Base-by-base conservation (phyloP, 345 rosid species). In the Psidium guajava region DNA sequence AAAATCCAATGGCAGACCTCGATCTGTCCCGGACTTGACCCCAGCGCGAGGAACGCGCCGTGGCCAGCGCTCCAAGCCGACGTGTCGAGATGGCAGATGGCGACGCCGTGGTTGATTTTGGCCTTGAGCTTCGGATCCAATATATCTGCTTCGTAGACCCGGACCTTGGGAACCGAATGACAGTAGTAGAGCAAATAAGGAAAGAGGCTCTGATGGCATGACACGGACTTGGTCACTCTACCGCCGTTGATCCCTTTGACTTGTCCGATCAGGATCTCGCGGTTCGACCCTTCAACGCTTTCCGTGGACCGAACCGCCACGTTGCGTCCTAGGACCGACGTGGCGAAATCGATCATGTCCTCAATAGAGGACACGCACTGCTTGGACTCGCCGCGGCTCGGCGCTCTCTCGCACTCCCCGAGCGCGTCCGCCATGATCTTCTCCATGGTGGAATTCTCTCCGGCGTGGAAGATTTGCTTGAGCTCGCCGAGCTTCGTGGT, bases 1-100 rank as follows among this genome's bases (percentile, higher is more conserved):
- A n/a, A n/a, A n/a, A n/a, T n/a, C n/a, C n/a, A n/a, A n/a, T n/a
- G 98, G 44, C 98, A 95, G 2, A 94, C 95, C 86, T 95, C 98
- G 32, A 93, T 93, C 85, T 75, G 89, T 82, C 98, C 99, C 4
- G 99, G 99, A 61, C 93, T 89, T 59, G 93, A 91, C 21, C 98
- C 96, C 44, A 96, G 80, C 9, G 97, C 93, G 81, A 89, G 9
- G 87, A 96, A 96, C 1, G 99, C 98, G 21, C 95, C 95, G 83
- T 96, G 98, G 83, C 86, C 91, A 16, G 94, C 85, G 87, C 98
- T 96, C 99, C 98, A 95, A 0, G 91, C 86, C 0, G 98, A 93
- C 25, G 98, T 96, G 83, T 96, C 98, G 83, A 94, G 7, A 54
- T 96, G 99, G 90, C 99, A 96, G 42, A 96, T 90, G 89, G 96